Percentiles rank a stretch among this genome's conserved stretches.
Conservation (phyloP, 2,329 filamentous ascomycete species). For the Camptophora hylomeconis region DNA sequence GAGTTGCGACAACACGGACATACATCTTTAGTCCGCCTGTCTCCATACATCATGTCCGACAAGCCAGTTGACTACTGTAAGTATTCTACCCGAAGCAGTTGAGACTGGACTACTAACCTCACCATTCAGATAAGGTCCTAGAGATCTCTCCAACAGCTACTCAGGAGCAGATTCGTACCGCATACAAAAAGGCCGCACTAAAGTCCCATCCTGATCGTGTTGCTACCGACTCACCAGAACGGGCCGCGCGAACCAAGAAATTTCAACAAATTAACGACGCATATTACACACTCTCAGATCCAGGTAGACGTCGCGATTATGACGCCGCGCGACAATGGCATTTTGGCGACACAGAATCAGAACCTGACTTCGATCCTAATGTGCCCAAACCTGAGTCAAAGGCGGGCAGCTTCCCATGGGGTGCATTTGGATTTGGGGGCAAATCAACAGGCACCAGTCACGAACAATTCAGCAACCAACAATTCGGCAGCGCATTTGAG, state of each 20-base stretch:
- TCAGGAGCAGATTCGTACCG: slow-evolving; percentile 74
- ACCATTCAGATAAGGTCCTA: slow-evolving; percentile 36
- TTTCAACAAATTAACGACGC: slow-evolving; percentile 90
- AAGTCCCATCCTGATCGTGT: slow-evolving; percentile 93
- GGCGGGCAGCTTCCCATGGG: slow-evolving; percentile 60
- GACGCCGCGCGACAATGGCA: slow-evolving; percentile 57
- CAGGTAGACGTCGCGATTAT: slow-evolving; percentile 65
- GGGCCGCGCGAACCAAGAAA: slow-evolving; percentile 64
- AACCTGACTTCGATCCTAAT: slow-evolving; percentile 37
- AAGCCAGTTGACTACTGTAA: slow-evolving; percentile 16
- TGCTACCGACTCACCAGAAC: slow-evolving; percentile 68
- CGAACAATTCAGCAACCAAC: slow-evolving; percentile 53
- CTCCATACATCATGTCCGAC: slow-evolving; percentile 16
- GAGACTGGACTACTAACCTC: neutral
- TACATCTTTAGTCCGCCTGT: too few species aligned
- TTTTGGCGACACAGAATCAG: slow-evolving; percentile 31
- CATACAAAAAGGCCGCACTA: slow-evolving; percentile 85
- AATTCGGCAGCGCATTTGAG: slow-evolving; percentile 82
- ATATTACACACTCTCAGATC: slow-evolving; percentile 81
- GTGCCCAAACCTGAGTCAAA: slow-evolving; percentile 26
- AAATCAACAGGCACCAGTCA: slow-evolving; percentile 26
- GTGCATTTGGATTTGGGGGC: slow-evolving; percentile 26
- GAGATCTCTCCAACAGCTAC: slow-evolving; percentile 61
- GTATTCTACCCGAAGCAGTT: neutral
- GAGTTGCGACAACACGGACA: too few species aligned